Evolutionary conservation across 768 basidiomycete genomes (phyloP), one percentile per base, ranked within the genome.

Genomic region (Serendipita sp.): DNA sequence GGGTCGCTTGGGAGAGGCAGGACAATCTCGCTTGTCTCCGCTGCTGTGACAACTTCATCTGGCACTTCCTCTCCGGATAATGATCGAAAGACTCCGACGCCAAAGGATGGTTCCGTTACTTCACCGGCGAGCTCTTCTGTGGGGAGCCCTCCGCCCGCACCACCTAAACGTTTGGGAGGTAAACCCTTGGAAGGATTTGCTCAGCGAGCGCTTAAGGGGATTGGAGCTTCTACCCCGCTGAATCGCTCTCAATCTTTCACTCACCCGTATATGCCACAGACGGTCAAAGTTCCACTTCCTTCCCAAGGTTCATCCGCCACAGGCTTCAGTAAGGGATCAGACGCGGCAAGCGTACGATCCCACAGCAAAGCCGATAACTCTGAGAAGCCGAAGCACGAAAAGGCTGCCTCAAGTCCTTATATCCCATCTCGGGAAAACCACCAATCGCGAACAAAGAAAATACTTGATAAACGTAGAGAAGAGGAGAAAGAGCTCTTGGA

Each of bases 21-120:
- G 10, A 60, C 56, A 2, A 60, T 30, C 4, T 60, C 56, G 5
- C 34, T 60, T n/a, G 28, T 60, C 10, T 60, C 56, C 30, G 56
- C 34, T 60, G 56, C 56, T n/a, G 16, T 30, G 4, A 10, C 8
- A 10, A n/a, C 56, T 38, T 36, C 56, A n/a, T 60, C 56, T 38
- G 36, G 16, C 28, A 38, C 56, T n/a, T 60, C 48, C 18, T 18
- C 56, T 16, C 28, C 16, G 10, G 28, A 38, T 36, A 35, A 60
- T 23, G 56, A 60, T n/a, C 56, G 56, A n/a, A 60, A 23, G 34
- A 60, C 56, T 32, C 56, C 56, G 35, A 60, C 56, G 11, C 56
- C 56, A n/a, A 38, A 38, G 28, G 56, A 60, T 38, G n/a, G 23
- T 8, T 60, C 56, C 56, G 56, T 60, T 34, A 60, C 56, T 4